A percentile compares a stretch with the other conserved stretches of the same genome.
Evolutionary conservation across 495 filamentous ascomycete species (phyloP).

Genomic region (Copromyces sp.): DNA sequence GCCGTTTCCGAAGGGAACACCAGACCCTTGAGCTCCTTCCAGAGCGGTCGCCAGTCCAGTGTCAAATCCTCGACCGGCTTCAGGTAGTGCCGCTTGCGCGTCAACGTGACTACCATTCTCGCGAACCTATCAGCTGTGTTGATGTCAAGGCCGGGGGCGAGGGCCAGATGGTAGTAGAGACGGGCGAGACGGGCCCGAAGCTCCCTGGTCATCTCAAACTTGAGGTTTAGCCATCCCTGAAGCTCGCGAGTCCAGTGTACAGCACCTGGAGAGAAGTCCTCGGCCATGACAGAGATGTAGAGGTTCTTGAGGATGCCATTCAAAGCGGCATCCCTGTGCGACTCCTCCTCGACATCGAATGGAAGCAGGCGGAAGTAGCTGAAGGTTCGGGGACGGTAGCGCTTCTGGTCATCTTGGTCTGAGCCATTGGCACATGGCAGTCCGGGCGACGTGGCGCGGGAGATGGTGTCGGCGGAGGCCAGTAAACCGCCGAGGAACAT

Average conservation of each 20-base stretch:
- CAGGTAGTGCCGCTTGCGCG: slow-evolving; percentile 92
- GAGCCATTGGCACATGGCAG: slow-evolving; percentile 21
- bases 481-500: slow-evolving; percentile 16
- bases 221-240: slow-evolving; percentile 86
- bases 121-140: slow-evolving; percentile 80
- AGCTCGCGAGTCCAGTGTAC: slow-evolving; percentile 97
- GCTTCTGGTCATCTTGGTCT: slow-evolving; percentile 37
- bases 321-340: slow-evolving; percentile 60
- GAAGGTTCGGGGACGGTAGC: slow-evolving; percentile 82
- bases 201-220: slow-evolving; percentile 85
- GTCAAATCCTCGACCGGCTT: slow-evolving; percentile 78
- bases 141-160: slow-evolving; percentile 82
- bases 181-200: slow-evolving; percentile 75
- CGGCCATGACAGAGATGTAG: slow-evolving; percentile 79
- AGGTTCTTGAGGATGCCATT: slow-evolving; percentile 83
- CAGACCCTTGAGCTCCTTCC: slow-evolving; percentile 79
- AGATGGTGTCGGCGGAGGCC: slow-evolving; percentile 33
- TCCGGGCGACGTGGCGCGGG: slow-evolving; percentile 38
- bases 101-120: slow-evolving; percentile 90
- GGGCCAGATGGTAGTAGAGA: slow-evolving; percentile 86
- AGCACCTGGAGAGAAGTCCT: slow-evolving; percentile 88
- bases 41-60: slow-evolving; percentile 87
- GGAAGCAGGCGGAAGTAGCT: slow-evolving; percentile 85
- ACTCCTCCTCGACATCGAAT: slow-evolving; percentile 70
- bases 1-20: slow-evolving; percentile 74